Evolutionary conservation across 768 basidiomycete species (phyloP).

Genomic region (Auricularia cornea): DNA sequence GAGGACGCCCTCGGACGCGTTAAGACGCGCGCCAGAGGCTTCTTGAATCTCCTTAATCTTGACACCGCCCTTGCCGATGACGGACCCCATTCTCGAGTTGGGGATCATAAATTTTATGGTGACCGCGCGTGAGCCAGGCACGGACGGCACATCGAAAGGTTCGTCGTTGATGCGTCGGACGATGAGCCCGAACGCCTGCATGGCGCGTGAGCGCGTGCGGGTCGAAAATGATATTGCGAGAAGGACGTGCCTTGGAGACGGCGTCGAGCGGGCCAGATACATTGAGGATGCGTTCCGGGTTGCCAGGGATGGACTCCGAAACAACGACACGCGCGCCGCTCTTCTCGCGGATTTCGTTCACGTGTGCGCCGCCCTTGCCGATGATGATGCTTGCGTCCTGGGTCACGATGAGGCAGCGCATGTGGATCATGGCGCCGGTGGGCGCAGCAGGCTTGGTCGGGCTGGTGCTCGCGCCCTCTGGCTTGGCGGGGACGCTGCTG

Average conservation of each 20-base stretch:
- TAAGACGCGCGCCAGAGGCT: constrained; percentile 90
- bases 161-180: constrained; percentile 99
- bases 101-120: constrained; percentile 99
- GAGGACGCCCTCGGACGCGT: constrained; percentile 96
- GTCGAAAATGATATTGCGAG: neutral
- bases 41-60: constrained; percentile 99
- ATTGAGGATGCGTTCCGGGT: constrained; percentile 97
- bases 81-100: constrained; percentile 97
- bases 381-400: constrained; percentile 99
- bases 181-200: constrained; percentile 94
- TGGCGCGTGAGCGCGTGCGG: neutral
- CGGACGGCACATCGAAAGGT: constrained; percentile 94
- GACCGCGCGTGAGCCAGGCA: constrained; percentile 95
- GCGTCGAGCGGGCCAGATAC: constrained; percentile 95
- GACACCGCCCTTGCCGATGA: constrained; percentile 94
- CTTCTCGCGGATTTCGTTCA: constrained; percentile 98
- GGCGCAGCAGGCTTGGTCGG: neutral
- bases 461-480: neutral
- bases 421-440: constrained; percentile 67
- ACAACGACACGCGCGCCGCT: constrained; percentile 94
- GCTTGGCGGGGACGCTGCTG: neutral
- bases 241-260: constrained; percentile 79
- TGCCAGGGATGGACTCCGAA: constrained; percentile 96
- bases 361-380: constrained; percentile 89
- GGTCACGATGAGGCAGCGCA: constrained; percentile 97